Conservation (phyloP, 345 rosid genomes). For the Acer negundo region DNA sequence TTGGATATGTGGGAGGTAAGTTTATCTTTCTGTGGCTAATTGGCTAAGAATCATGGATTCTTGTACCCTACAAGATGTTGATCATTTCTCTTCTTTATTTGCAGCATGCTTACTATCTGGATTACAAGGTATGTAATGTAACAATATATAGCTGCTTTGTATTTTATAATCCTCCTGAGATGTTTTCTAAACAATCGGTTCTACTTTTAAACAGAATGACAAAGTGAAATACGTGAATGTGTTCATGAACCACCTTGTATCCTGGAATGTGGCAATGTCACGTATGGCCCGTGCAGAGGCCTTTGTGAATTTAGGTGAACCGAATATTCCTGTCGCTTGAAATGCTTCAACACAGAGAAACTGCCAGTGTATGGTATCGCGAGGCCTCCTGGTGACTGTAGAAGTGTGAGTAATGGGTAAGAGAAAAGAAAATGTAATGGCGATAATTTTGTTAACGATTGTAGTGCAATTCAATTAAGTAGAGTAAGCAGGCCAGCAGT, state of each 20-base stretch:
- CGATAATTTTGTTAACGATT: neutral
- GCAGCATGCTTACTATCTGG: constrained; percentile 96
- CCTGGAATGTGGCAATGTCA: constrained; percentile 76
- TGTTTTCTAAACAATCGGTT: constrained; percentile 5
- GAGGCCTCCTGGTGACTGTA: neutral
- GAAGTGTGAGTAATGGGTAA: too few relatives aligned
- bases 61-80: neutral
- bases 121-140: constrained; percentile 72
- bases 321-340: constrained; percentile 80
- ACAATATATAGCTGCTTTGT: neutral
- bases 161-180: neutral
- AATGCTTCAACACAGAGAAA: constrained; percentile 7
- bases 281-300: constrained; percentile 90
- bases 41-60: neutral
- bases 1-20: constrained; percentile 97
- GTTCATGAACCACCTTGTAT: constrained; percentile 84
- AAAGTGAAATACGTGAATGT: constrained; percentile 60
- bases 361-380: neutral
- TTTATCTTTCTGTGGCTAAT: constrained; percentile 2
- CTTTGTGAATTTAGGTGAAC: constrained; percentile 84
- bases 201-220: constrained; percentile 57
- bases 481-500: neutral
- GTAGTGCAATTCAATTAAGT: neutral
- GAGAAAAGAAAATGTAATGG: too few relatives aligned
- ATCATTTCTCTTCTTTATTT: constrained; percentile 20